Evolutionary conservation across 331 rosid genomes (phyloP).

Genomic region (Stylosanthes scabra): DNA sequence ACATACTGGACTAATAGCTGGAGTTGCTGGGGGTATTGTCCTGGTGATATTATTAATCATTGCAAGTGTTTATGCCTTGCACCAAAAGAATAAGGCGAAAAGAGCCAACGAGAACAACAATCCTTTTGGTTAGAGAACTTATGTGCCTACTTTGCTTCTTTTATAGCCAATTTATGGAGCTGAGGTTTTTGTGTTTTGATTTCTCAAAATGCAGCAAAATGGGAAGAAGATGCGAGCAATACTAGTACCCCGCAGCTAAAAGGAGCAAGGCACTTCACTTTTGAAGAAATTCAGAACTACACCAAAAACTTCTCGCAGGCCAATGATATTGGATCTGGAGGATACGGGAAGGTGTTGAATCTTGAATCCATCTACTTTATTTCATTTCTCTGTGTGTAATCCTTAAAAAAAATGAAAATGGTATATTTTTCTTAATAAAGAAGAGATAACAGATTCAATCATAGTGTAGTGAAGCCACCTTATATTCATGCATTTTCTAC

Average conservation of each 20-base stretch:
- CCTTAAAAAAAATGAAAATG: neutral
- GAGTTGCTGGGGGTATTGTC: constrained; percentile 62
- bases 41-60: constrained; percentile 51
- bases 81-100: constrained; percentile 57
- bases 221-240: constrained; percentile 51
- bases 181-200: constrained; percentile 17
- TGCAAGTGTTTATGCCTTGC: constrained; percentile 56
- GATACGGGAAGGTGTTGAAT: constrained; percentile 54
- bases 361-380: constrained; percentile 13
- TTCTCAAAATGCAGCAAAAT: constrained; percentile 46
- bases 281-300: constrained; percentile 48
- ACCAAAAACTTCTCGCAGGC: constrained; percentile 45
- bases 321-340: constrained; percentile 50
- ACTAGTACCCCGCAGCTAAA: constrained; percentile 55
- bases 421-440: neutral
- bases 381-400: constrained; percentile 9
- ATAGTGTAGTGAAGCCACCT: constrained; percentile 14
- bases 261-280: constrained; percentile 51
- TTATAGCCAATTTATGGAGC: constrained; percentile 6
- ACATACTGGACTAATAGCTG: constrained; percentile 50
- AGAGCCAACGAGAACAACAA: constrained; percentile 41
- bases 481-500: neutral
- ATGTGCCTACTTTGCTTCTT: neutral
- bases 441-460: constrained; percentile 19
- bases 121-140: constrained; percentile 56